phyloP scores from a whole-genome alignment of 208 protist species.

The Pavlovales sp. region DNA sequence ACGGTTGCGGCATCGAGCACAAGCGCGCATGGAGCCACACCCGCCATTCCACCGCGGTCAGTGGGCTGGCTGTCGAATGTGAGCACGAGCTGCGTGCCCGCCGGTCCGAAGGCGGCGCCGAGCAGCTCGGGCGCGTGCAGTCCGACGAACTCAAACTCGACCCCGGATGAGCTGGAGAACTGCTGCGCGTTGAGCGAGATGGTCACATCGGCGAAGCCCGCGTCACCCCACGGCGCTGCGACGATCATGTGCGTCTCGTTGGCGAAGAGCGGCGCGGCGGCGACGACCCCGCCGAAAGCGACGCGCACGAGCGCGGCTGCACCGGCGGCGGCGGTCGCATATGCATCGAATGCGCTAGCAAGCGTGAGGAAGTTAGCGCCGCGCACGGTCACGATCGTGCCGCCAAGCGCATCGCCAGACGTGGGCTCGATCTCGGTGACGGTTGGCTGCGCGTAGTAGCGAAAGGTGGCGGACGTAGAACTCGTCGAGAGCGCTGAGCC shows the following conservation, averaged over 20 bases:
- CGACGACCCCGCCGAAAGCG: background rate
- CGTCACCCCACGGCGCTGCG: background rate
- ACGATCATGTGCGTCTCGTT: background rate
- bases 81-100: background rate
- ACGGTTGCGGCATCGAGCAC: background rate
- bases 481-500: background rate
- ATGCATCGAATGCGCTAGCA: too few species aligned
- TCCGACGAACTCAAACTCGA: background rate
- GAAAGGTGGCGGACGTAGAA: background rate
- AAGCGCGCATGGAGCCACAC: background rate
- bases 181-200: background rate
- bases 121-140: background rate
- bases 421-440: background rate
- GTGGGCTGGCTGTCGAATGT: slow-evolving; percentile 13
- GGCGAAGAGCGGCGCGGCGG: background rate
- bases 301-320: background rate
- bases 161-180: background rate
- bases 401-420: background rate
- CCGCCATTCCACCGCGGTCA: slow-evolving; percentile 9
- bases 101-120: background rate
- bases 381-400: background rate
- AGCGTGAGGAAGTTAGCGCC: background rate
- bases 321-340: too few species aligned
- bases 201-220: background rate
- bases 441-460: background rate